Evolutionary conservation across 805 yeast species (phyloP).

Genomic region (Pachysolen tannophilus): DNA sequence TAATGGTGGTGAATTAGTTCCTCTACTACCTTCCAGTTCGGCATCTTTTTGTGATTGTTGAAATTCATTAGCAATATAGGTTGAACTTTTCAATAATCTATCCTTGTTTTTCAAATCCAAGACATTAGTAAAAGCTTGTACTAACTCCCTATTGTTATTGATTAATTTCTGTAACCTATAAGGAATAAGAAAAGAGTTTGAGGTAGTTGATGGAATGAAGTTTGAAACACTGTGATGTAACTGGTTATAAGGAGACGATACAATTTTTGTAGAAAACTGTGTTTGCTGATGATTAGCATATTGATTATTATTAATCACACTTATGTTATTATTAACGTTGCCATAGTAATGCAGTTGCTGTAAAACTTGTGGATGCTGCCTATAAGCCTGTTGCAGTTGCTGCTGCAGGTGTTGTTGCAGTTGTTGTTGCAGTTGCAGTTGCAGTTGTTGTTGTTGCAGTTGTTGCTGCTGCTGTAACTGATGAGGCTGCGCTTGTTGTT

Average conservation of each 20-base stretch:
- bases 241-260: conserved; percentile 6
- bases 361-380: no score
- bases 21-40: conserved; percentile 4
- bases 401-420: conserved; percentile 9
- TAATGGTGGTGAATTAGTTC: conserved; percentile 13
- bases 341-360: no score
- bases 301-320: conserved; percentile 8
- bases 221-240: conserved; percentile 4
- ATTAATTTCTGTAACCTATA: conserved; percentile 3
- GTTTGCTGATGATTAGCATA: no score
- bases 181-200: conserved; percentile 6
- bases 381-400: conserved; percentile 16
- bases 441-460: conserved; percentile 10
- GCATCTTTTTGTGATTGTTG: conserved; percentile 2
- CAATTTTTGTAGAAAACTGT: conserved; percentile 4
- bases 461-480: conserved; percentile 14
- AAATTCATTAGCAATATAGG: conserved; percentile 4
- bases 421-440: conserved; percentile 11
- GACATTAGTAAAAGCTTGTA: background rate
- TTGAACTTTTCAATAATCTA: conserved; percentile 5
- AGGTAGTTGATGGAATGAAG: conserved; percentile 3
- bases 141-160: background rate
- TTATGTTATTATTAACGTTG: conserved; percentile 13
- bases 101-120: conserved; percentile 7
- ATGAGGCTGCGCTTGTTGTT: conserved; percentile 18